A percentile compares a stretch with the other conserved stretches of the same genome.
These are phyloP conservation scores for Cutaneotrichosporon sp. DNA, from an alignment of 1,284 basidiomycete species.

Conservation along the genomic window DNA sequence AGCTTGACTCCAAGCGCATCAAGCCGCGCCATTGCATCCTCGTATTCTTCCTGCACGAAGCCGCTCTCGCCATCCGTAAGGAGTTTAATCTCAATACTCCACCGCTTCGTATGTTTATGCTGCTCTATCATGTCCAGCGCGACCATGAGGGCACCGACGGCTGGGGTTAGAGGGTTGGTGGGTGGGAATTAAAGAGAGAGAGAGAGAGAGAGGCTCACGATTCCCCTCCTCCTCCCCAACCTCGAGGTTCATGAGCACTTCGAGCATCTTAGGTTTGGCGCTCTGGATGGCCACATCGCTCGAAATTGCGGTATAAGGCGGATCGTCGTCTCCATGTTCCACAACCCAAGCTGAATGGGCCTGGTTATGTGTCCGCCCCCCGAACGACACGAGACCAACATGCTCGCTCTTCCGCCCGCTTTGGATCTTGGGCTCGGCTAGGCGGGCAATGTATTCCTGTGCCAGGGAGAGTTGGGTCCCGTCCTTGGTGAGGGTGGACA, in stretches of 20 bases:
- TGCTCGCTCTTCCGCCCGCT: conserved; percentile 87
- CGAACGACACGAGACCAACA: conserved; percentile 80
- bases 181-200: background rate
- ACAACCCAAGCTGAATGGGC: conserved; percentile 56
- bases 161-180: conserved; percentile 54
- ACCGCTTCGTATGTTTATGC: conserved; percentile 65
- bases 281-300: conserved; percentile 76
- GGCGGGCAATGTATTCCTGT: conserved; percentile 80
- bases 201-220: conserved; percentile 31
- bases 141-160: conserved; percentile 82
- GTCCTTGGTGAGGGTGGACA: conserved; percentile 67
- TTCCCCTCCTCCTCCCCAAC: conserved; percentile 51
- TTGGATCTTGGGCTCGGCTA: conserved; percentile 89
- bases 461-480: conserved; percentile 73
- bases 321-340: conserved; percentile 42
- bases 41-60: conserved; percentile 60
- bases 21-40: conserved; percentile 65
- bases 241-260: conserved; percentile 69
- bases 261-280: conserved; percentile 71
- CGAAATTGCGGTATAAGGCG: conserved; percentile 67
- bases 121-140: conserved; percentile 65
- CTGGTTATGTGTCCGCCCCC: conserved; percentile 78
- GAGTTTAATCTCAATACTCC: conserved; percentile 76
- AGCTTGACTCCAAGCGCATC: conserved; percentile 65
- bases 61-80: conserved; percentile 68